Base-by-base conservation (phyloP, 805 yeast species). In the Priceomyces fermenticarens region DNA sequence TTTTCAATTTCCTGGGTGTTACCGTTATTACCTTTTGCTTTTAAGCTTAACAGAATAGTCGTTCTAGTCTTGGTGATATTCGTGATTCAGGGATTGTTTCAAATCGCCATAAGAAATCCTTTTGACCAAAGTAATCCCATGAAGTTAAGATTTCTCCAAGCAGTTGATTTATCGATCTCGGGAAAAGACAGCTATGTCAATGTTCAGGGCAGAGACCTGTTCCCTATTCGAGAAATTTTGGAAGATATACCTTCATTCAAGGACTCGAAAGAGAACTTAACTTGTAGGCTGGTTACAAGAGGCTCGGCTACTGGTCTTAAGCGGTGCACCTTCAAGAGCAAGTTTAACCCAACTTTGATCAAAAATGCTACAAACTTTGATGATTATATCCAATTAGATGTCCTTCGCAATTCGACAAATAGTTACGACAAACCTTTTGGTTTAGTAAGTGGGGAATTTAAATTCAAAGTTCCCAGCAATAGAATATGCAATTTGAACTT, bases 81-180 rank as follows among this genome's bases (percentile, higher is more conserved):
- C 2, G 56, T 74, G 14, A 44, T 72, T 4, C 41, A 68, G 10
- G 72, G 77, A 10, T 53, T 72, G 3, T 45, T 65, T 2, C 43
- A 63, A 8, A 54, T 80, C 14, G 51, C 65, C n/a, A 47, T 67
- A 14, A 58, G 67, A 11, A 57, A 62, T 2, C 85, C 96, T n/a
- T 87, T 83, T 57, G 76, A 81, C 25, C 65, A 69, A 17, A 52
- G 62, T 4, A 67, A 76, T 27, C 96, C 96, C 3, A 57, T 88
- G 58, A 89, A 88, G 57, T 65, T 87, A 42, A 70, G 90, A 47
- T 84, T 85, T 52, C 63, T 80, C 28, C 90, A 89, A 60, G 63
- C 67, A 2, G 68, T 84, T 39, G 76, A 85, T 47, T 58, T 83
- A 42, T 54, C 63, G 29, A 44, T 47, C 12, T 43, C 61, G 1